phyloP scores from a whole-genome alignment of 176 grass and related monocot genomes.

The Puya raimondii region DNA sequence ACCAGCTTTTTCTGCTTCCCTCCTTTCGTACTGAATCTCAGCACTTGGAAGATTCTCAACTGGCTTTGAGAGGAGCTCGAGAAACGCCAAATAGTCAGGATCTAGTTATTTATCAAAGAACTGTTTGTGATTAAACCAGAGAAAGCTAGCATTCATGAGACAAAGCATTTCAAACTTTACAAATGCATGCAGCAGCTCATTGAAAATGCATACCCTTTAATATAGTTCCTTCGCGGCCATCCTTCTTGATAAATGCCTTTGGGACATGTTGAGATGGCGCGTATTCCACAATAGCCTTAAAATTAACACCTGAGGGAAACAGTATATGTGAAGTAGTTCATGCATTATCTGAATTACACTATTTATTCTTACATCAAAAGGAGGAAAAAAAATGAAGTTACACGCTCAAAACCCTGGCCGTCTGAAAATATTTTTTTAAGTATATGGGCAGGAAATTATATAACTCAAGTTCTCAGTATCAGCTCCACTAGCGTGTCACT shows the following conservation, averaged over 20 bases:
- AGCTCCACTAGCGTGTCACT: too few relatives aligned
- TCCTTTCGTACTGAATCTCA: constrained; percentile 98
- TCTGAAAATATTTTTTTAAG: too few relatives aligned
- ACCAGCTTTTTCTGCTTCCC: constrained; percentile 97
- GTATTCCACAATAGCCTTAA: constrained; percentile 89
- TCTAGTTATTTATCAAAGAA: constrained; percentile 45
- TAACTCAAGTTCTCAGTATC: too few relatives aligned
- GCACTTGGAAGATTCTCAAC: constrained; percentile 87
- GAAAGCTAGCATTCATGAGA: constrained; percentile 18
- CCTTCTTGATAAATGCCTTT: constrained; percentile 69
- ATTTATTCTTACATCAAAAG: too few relatives aligned
- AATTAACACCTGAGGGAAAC: constrained; percentile 65
- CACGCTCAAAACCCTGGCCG: too few relatives aligned
- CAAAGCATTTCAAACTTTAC: not conserved
- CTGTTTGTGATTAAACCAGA: constrained; percentile 8
- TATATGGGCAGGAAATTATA: too few relatives aligned
- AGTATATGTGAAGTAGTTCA: not conserved
- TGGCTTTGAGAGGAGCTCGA: constrained; percentile 82
- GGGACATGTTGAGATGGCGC: constrained; percentile 77
- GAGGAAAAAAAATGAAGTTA: too few relatives aligned
- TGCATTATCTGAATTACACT: not conserved
- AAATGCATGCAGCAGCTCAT: constrained; percentile 4
- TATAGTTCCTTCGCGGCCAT: constrained; percentile 82
- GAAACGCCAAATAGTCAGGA: constrained; percentile 81
- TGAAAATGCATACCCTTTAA: constrained; percentile 45